Base-by-base conservation (phyloP, 176 grass and related monocot genomes). In the Zea mays region DNA sequence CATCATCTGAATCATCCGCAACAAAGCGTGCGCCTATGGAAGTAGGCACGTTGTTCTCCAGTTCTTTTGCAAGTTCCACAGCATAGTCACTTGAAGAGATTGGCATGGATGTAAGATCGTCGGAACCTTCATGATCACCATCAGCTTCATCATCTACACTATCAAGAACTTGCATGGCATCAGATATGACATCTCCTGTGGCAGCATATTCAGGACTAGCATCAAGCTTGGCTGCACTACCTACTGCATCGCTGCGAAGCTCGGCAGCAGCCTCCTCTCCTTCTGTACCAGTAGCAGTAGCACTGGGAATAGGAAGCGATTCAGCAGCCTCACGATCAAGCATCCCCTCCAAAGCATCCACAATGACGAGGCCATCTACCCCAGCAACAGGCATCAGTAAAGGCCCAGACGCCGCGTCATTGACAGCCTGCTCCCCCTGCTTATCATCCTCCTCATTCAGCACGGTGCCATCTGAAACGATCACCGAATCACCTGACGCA, bases 1-100 rank as follows among this genome's bases (percentile, higher is more conserved):
- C 81, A 20, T 87, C 90, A 61, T 88, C 86, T 37, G 57, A 80
- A 75, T 90, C 76, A 50, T 71, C 56, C 46, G 80, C 16, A 76
- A 55, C 76, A 41, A 84, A 71, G 55, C 0, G 71, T 27, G 63
- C 35, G 2, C 76, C 76, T 50, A 35, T 80, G 76, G 81, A 84
- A 64, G 77, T 46, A 84, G 64, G 81, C 46, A 58, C 39, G 38
- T 20, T 15, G 39, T 88, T 54, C 55, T 80, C 81, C 35, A 33
- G 35, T 40, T 65, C 86, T 14, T 84, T 70, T 7, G 7, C 71
- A 45, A 69, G 15, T 57, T 76, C 64, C n/a, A 5, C 2, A 56
- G 69, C 56, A 71, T 58, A 11, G 7, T 46, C 42, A 47, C 27
- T 49, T 14, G 47, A 48, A 41, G 20, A 33, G 85, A 15, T 77